phyloP scores from a whole-genome alignment of 2,329 filamentous ascomycete species.

The Fusarium xyrophilum region DNA sequence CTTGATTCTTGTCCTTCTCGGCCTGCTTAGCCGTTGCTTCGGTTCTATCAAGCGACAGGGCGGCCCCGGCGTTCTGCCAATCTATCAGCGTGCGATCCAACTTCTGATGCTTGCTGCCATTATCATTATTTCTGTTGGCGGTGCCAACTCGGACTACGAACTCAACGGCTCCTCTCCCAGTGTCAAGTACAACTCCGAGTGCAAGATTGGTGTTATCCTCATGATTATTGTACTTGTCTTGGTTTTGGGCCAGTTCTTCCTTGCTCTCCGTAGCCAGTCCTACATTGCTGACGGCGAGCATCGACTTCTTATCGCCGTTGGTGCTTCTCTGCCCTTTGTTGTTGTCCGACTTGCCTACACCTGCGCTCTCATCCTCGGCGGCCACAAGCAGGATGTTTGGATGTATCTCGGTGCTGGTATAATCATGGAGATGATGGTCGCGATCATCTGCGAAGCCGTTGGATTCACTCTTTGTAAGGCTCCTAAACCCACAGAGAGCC shows the following conservation, averaged over 20 bases:
- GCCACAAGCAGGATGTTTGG: constrained; percentile 41
- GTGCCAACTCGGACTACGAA: constrained; percentile 39
- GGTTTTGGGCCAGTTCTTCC: constrained; percentile 49
- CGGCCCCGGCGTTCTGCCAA: constrained; percentile 39
- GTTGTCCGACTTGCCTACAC: constrained; percentile 45
- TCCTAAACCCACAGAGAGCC: constrained; percentile 12
- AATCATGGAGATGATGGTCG: constrained; percentile 46
- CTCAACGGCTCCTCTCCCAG: constrained; percentile 32
- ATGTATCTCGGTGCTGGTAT: constrained; percentile 44
- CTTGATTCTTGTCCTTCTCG: constrained; percentile 55
- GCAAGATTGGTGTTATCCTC: constrained; percentile 41
- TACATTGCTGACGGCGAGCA: constrained; percentile 58
- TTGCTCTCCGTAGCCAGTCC: constrained; percentile 51
- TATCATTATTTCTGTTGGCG: constrained; percentile 46
- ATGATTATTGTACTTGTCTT: constrained; percentile 51
- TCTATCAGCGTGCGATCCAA: constrained; percentile 48
- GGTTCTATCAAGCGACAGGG: constrained; percentile 56
- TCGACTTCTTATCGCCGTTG: constrained; percentile 56
- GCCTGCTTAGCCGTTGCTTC: constrained; percentile 47
- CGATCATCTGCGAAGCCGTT: constrained; percentile 41
- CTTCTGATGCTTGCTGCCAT: constrained; percentile 52
- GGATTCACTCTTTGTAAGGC: constrained; percentile 43
- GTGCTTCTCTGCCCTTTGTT: constrained; percentile 46
- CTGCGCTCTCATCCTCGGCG: constrained; percentile 41
- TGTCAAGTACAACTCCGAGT: constrained; percentile 41